A percentile compares a stretch with the other conserved stretches of the same genome.
These are phyloP conservation scores for Sugiyamaella valdiviana DNA, from an alignment of 805 yeast species.

Conservation along the genomic window DNA sequence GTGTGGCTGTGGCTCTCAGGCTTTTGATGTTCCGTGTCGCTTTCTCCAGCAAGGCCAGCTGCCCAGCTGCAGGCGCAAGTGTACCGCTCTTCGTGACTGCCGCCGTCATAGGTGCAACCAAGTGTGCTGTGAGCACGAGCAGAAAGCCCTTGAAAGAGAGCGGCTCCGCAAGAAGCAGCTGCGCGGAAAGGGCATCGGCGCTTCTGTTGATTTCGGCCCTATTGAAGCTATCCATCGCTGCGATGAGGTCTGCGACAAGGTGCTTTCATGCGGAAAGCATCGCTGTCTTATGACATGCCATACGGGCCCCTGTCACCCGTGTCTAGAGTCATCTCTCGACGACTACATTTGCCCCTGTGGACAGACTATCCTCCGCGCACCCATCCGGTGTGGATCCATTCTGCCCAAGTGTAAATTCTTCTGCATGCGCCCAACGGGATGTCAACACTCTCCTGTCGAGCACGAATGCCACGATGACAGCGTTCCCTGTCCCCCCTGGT, in stretches of 20 bases:
- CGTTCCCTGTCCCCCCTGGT: slow-evolving; percentile 58
- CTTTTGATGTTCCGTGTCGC: slow-evolving; percentile 58
- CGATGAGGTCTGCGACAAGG: slow-evolving; percentile 54
- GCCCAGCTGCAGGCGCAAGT: slow-evolving; percentile 65
- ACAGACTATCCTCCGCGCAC: slow-evolving; percentile 67
- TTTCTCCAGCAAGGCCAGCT: slow-evolving; percentile 43
- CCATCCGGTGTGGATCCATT: slow-evolving; percentile 75
- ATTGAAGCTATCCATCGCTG: slow-evolving; percentile 75
- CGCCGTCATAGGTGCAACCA: slow-evolving; percentile 69
- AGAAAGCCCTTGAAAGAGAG: slow-evolving; percentile 51
- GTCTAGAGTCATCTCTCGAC: slow-evolving; percentile 72
- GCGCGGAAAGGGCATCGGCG: slow-evolving; percentile 39
- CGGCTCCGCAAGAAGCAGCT: slow-evolving; percentile 42
- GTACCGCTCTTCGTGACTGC: slow-evolving; percentile 70
- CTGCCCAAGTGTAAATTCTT: slow-evolving; percentile 60
- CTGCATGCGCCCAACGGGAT: slow-evolving; percentile 48
- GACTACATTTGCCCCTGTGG: slow-evolving; percentile 81
- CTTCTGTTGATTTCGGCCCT: slow-evolving; percentile 45
- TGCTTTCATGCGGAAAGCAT: slow-evolving; percentile 63
- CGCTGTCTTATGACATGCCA: slow-evolving; percentile 68
- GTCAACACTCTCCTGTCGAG: slow-evolving; percentile 64
- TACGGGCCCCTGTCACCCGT: slow-evolving; percentile 71
- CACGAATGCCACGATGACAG: slow-evolving; percentile 73
- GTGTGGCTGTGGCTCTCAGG: slow-evolving; percentile 54
- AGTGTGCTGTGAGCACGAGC: slow-evolving; percentile 66